phyloP scores from a whole-genome alignment of 192 early-diverging fungal species.

The Podila verticillata region DNA sequence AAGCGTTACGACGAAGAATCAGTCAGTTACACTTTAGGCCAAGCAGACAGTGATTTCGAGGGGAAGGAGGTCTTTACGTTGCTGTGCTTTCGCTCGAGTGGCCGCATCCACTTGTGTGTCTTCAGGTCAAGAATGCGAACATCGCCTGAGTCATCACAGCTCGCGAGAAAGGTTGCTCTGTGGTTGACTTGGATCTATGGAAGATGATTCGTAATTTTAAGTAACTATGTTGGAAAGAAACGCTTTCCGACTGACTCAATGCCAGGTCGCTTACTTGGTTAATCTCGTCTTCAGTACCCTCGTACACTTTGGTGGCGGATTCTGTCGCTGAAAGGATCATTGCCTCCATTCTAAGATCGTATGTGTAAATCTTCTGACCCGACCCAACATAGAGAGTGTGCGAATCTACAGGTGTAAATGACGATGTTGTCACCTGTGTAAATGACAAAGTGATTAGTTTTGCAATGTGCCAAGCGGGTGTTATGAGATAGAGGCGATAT shows the following conservation, averaged over 20 bases:
- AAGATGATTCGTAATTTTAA: neutral
- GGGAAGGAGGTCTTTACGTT: conserved; percentile 33
- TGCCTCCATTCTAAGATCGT: conserved; percentile 54
- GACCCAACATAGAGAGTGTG: conserved; percentile 44
- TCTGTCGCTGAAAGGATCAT: conserved; percentile 45
- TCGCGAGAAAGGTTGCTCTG: conserved; percentile 52
- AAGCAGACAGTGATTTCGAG: too few relatives aligned
- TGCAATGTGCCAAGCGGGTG: neutral
- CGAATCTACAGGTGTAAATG: conserved; percentile 27
- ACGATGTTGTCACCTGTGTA: conserved; percentile 22
- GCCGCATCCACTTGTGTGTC: conserved; percentile 54
- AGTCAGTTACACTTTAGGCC: neutral
- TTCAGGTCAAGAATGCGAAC: conserved; percentile 59
- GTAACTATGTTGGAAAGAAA: neutral
- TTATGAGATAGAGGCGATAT: neutral
- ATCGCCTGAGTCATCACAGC: conserved; percentile 60
- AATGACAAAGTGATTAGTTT: neutral
- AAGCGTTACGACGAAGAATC: neutral
- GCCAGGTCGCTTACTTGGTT: conserved; percentile 44
- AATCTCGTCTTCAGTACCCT: conserved; percentile 60
- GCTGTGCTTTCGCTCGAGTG: conserved; percentile 53
- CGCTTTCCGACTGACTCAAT: neutral
- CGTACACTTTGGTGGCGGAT: conserved; percentile 35
- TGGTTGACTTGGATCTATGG: conserved; percentile 60
- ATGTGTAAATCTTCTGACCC: conserved; percentile 44